Evolutionary conservation across 2,329 filamentous ascomycete species (phyloP).

Genomic region (Didymella lethalis): DNA sequence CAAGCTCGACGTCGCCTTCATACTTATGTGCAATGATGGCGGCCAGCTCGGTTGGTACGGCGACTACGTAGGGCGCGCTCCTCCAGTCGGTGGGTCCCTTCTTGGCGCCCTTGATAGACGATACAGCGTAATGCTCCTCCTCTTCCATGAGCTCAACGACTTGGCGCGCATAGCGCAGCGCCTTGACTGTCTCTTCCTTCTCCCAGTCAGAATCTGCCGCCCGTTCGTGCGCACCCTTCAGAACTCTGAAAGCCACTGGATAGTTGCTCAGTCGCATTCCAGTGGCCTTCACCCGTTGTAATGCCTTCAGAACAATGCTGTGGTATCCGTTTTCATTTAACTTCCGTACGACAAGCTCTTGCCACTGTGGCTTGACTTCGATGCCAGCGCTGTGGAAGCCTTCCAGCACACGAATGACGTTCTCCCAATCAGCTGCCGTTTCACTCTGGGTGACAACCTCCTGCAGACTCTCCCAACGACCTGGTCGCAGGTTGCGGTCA

Average conservation of each 20-base stretch:
- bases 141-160: conserved; percentile 54
- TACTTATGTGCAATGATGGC: conserved; percentile 52
- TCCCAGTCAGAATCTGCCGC: conserved; percentile 50
- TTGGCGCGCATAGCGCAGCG: conserved; percentile 50
- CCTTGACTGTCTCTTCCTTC: conserved; percentile 48
- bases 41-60: conserved; percentile 54
- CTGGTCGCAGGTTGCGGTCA: conserved; percentile 33
- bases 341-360: conserved; percentile 32
- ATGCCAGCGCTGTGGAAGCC: conserved; percentile 42
- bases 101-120: conserved; percentile 10
- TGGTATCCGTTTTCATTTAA: conserved; percentile 33
- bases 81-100: conserved; percentile 40
- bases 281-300: conserved; percentile 38
- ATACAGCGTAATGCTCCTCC: conserved; percentile 47
- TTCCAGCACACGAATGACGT: conserved; percentile 44
- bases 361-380: conserved; percentile 19
- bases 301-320: conserved; percentile 41
- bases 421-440: conserved; percentile 47
- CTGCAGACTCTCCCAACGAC: conserved; percentile 22
- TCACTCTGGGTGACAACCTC: conserved; percentile 28
- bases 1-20: conserved; percentile 49
- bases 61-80: conserved; percentile 50
- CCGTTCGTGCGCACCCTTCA: conserved; percentile 47
- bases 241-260: conserved; percentile 42
- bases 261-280: conserved; percentile 34